Conservation (phyloP, 148 eudicot species). For the Simmondsia chinensis region DNA sequence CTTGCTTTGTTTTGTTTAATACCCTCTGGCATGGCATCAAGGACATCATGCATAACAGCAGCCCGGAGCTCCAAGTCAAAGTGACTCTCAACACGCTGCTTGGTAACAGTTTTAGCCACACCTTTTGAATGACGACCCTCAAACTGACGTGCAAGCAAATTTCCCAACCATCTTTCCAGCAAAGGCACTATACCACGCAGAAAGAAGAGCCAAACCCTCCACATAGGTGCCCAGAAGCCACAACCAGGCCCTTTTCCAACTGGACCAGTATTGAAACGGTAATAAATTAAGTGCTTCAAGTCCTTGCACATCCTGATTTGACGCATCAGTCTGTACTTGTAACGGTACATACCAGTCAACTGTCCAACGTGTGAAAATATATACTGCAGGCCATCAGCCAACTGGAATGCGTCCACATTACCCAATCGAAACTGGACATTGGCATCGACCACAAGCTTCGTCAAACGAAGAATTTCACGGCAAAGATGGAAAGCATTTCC, state of each 20-base stretch:
- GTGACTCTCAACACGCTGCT: conserved; percentile 99
- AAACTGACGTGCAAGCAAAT: conserved; percentile 93
- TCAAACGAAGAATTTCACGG: conserved; percentile 95
- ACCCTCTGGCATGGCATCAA: conserved; percentile 99
- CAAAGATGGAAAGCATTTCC: conserved; percentile 98
- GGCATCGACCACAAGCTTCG: conserved; percentile 98
- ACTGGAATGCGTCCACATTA: conserved; percentile 99
- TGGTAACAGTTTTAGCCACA: conserved; percentile 98
- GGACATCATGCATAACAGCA: conserved; percentile 99
- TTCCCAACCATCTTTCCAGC: conserved; percentile 96
- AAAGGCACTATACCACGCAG: conserved; percentile 98
- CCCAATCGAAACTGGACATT: conserved; percentile 98
- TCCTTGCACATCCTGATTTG: conserved; percentile 99
- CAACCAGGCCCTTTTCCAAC: conserved; percentile 99
- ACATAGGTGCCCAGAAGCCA: conserved; percentile 99
- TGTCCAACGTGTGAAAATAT: conserved; percentile 98
- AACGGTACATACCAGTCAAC: conserved; percentile 96
- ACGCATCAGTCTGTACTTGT: conserved; percentile 97
- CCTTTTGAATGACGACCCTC: conserved; percentile 99
- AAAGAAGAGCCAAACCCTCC: conserved; percentile 99
- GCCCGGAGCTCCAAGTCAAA: conserved; percentile 99
- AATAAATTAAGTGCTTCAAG: conserved; percentile 93
- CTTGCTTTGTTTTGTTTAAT: conserved; percentile 97
- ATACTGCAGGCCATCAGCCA: conserved; percentile 98
- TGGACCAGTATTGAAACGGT: conserved; percentile 97